These are phyloP conservation scores for Francoa sonchifolia DNA, from an alignment of 441 rosid species.

Conservation along the genomic window DNA sequence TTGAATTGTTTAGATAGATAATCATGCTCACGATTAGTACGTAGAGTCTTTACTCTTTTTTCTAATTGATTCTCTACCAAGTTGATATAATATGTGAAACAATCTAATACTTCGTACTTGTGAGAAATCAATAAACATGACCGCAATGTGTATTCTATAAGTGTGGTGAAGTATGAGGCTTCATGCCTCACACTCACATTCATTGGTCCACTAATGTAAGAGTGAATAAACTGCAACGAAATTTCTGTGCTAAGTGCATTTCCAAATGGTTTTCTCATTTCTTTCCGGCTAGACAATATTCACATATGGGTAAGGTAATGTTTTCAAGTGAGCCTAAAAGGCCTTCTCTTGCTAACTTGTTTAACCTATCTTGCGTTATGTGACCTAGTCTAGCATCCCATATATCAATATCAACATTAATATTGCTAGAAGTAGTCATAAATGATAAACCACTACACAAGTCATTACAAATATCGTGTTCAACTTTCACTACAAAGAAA, in stretches of 20 bases:
- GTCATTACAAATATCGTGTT: too few relatives aligned
- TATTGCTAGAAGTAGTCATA: too few relatives aligned
- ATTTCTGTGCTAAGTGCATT: not conserved
- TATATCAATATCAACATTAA: too few relatives aligned
- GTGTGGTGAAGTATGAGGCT: conserved; percentile 8
- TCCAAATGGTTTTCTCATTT: conserved; percentile 7
- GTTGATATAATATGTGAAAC: not conserved
- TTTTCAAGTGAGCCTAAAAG: not conserved
- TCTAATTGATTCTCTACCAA: conserved; percentile 5
- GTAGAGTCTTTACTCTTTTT: not conserved
- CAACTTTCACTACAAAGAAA: too few relatives aligned
- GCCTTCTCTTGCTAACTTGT: not conserved
- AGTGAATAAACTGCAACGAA: conserved; percentile 11
- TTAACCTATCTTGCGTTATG: conserved; percentile 5
- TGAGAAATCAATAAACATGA: conserved; percentile 5
- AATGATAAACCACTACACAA: too few relatives aligned
- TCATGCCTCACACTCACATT: conserved; percentile 7
- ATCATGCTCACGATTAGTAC: not conserved
- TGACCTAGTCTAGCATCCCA: conserved; percentile 13
- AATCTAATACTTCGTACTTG: conserved; percentile 6
- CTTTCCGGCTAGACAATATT: not conserved
- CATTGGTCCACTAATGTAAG: conserved; percentile 5
- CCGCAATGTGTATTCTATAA: conserved; percentile 1
- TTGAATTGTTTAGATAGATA: not conserved
- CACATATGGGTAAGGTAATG: not conserved